Evolutionary conservation across 2,329 filamentous ascomycete species (phyloP).

Genomic region (Westerdykella ornata): DNA sequence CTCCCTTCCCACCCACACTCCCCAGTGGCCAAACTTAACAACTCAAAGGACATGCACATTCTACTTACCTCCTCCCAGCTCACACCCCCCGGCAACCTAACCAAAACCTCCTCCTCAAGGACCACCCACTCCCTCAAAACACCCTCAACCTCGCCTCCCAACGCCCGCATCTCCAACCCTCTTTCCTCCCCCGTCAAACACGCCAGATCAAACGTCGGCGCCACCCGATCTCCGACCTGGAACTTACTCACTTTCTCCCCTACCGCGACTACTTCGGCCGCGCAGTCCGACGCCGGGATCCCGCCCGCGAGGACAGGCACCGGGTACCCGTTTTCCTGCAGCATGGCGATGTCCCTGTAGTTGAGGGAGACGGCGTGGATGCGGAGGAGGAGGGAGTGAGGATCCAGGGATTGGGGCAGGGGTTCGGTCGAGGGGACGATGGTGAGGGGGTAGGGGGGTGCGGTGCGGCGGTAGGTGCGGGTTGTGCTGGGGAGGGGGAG

Average conservation of each 20-base stretch:
- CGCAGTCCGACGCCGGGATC: slow-evolving; percentile 20
- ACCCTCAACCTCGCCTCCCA: slow-evolving; percentile 5
- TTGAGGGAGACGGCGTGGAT: slow-evolving; percentile 26
- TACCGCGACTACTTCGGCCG: slow-evolving; percentile 19
- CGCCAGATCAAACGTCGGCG: slow-evolving; percentile 9
- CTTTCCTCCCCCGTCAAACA: slow-evolving; percentile 11
- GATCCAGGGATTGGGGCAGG: slow-evolving; percentile 10
- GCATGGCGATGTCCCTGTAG: slow-evolving; percentile 24
- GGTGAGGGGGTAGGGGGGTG: slow-evolving; percentile 7
- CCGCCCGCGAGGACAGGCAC: slow-evolving; percentile 7
- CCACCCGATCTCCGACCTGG: slow-evolving; percentile 20
- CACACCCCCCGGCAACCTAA: slow-evolving; percentile 17
- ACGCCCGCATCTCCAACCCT: slow-evolving; percentile 2
- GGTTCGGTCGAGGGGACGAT: slow-evolving; percentile 9
- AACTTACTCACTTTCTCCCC: slow-evolving; percentile 15
- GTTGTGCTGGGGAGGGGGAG: too few relatives aligned
- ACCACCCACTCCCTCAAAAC: slow-evolving; percentile 22
- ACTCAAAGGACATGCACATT: neutral
- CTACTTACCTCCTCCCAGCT: slow-evolving; percentile 23
- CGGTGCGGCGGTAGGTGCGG: slow-evolving; percentile 16
- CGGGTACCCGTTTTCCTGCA: slow-evolving; percentile 15
- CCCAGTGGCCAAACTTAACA: slow-evolving; percentile 3
- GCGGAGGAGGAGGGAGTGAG: slow-evolving; percentile 17
- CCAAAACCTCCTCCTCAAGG: slow-evolving; percentile 19
- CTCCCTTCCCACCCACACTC: slow-evolving; percentile 4